Conservation (phyloP, 768 basidiomycete species). For the Kwoniella shandongensis region DNA sequence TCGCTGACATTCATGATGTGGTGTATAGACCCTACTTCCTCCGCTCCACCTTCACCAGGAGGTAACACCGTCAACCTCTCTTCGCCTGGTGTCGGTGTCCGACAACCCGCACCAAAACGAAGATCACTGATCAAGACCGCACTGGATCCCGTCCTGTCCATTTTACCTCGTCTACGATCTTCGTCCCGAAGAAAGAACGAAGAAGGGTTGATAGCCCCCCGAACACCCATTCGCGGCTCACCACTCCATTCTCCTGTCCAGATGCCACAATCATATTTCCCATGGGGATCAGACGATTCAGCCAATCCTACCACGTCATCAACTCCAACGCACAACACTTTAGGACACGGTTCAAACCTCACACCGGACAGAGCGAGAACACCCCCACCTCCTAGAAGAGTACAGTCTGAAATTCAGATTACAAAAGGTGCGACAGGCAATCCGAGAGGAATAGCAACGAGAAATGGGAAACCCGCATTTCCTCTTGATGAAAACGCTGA, state of each 20-base stretch:
- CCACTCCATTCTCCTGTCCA: slow-evolving; percentile 20
- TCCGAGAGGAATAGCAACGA: slow-evolving; percentile 24
- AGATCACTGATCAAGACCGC: slow-evolving; percentile 19
- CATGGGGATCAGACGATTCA: slow-evolving; percentile 8
- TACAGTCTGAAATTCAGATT: slow-evolving; percentile 10
- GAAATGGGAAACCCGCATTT: slow-evolving; percentile 16
- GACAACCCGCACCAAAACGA: background rate
- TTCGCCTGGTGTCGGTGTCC: slow-evolving; percentile 10
- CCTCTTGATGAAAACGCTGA: background rate
- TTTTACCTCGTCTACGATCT: slow-evolving; percentile 8
- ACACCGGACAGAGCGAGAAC: slow-evolving; percentile 9
- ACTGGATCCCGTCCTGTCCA: slow-evolving; percentile 12
- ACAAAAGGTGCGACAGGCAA: slow-evolving; percentile 7
- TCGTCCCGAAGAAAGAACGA: slow-evolving; percentile 4
- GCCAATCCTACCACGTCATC: background rate
- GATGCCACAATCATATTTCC: slow-evolving; percentile 21
- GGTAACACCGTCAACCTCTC: slow-evolving; percentile 14
- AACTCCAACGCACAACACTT: background rate
- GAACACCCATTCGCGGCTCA: slow-evolving; percentile 22
- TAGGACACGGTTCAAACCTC: background rate
- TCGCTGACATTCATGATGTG: background rate
- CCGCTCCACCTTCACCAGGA: slow-evolving; percentile 9
- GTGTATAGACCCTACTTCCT: background rate
- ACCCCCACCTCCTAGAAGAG: slow-evolving; percentile 20
- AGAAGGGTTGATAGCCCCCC: slow-evolving; percentile 22